Evolutionary conservation across 495 filamentous ascomycete species (phyloP).

Genomic region (Aspergillus funiculosus): DNA sequence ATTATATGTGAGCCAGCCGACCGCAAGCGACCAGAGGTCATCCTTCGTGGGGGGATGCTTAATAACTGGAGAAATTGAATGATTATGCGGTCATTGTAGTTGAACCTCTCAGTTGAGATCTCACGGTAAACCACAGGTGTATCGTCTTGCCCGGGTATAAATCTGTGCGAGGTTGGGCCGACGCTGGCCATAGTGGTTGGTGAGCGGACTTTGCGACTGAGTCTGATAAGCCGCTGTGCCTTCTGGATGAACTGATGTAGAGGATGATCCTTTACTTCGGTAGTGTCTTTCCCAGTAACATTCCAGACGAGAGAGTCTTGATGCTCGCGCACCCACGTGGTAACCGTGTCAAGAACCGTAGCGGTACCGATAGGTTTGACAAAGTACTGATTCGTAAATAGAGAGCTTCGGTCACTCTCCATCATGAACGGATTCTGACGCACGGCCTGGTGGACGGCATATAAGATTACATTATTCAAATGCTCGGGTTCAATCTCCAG

Average conservation of each 20-base stretch:
- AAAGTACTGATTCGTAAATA: slow-evolving; percentile 37
- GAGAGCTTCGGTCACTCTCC: slow-evolving; percentile 45
- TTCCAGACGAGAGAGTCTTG: slow-evolving; percentile 40
- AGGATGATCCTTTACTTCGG: slow-evolving; percentile 27
- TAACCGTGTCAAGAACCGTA: slow-evolving; percentile 41
- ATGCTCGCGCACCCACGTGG: slow-evolving; percentile 53
- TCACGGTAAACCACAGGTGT: slow-evolving; percentile 38
- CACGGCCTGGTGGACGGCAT: slow-evolving; percentile 62
- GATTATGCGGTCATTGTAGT: slow-evolving; percentile 48
- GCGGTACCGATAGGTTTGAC: slow-evolving; percentile 47
- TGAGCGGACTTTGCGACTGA: slow-evolving; percentile 57
- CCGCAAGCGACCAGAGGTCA: slow-evolving; percentile 48
- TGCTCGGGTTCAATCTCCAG: slow-evolving; percentile 40
- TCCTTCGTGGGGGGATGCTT: slow-evolving; percentile 40
- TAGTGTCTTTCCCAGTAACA: slow-evolving; percentile 17
- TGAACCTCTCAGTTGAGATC: slow-evolving; percentile 33
- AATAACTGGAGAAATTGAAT: slow-evolving; percentile 66
- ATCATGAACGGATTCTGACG: slow-evolving; percentile 32
- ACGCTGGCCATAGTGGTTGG: slow-evolving; percentile 53
- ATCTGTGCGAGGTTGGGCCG: slow-evolving; percentile 40
- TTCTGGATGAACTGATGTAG: slow-evolving; percentile 58
- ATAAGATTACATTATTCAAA: slow-evolving; percentile 50
- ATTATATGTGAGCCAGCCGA: slow-evolving; percentile 66
- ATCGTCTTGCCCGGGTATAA: slow-evolving; percentile 29
- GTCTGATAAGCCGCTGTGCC: slow-evolving; percentile 57